Evolutionary conservation across 306 rosid species (phyloP), one percentile per base, ranked within the genome.

Genomic region (Begonia loranthoides): DNA sequence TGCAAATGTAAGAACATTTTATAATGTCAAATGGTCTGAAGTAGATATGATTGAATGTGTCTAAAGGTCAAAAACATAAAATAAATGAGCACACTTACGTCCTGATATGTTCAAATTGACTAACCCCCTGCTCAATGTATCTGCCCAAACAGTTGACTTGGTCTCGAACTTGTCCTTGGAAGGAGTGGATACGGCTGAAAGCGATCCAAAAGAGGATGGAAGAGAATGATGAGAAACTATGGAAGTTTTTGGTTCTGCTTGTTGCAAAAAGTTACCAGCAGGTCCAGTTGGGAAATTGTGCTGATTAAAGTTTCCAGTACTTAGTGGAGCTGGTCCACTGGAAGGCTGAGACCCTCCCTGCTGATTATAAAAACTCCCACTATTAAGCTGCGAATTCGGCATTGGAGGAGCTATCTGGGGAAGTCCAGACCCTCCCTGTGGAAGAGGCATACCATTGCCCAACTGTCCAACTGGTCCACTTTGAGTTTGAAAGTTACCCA

Each of bases 71-170:
- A 13, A 13, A 47, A 47, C 17, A 47, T 8, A 9, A 0, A 13
- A 47, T 47, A 15, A 47, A 3, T 47, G 9, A 15, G 19, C 15
- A 50, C 43, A 73, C 97, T 82, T 72, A 89, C 97, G 67, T 62
- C 97, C 97, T 15, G 97, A 89, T 69, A 89, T 89, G 66, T 92
- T 92, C 71, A 92, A 77, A 73, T 92, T 76, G 60, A 92, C 99
- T 38, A 92, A 82, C 33, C 99, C 99, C 70, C 96, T 74, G 82
- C 87, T 92, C 45, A 92, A 73, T 36, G 99, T 92, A 72, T 92
- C 99, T 0, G 96, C 55, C 99, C 99, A 92, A 71, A 92, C 96
- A 45, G 96, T 74, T 76, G 99, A 92, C 64, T 92, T 92, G 56
- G 99, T 66, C 66, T 76, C 93, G 51, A 92, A 92, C 78, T 92